Evolutionary conservation across 768 basidiomycete species (phyloP), one percentile per base, ranked within the genome.

Genomic region (Mycena pura): DNA sequence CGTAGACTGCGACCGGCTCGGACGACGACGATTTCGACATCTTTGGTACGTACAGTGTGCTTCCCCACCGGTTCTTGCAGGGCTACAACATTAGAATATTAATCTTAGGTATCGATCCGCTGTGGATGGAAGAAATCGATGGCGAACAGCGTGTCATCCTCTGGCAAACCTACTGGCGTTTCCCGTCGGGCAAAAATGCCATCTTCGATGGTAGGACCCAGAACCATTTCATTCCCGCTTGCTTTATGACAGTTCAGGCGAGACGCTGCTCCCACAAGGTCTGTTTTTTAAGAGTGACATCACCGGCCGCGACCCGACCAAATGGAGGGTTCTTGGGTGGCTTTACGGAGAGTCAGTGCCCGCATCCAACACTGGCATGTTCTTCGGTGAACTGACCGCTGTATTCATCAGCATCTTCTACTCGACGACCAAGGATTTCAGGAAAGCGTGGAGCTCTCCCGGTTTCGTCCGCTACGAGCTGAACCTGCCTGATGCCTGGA

Each of bases 271-370:
- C 22, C 68, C 68, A 25, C 69, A 70, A 32, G 69, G 69, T 31
- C 67, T 70, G 17, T 70, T 48, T 41, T 68, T 70, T 50, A 68
- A 70, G 56, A 58, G 63, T 34, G 67, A 68, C 25, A 65, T 68
- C 28, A 69, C 68, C n/a, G 68, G 68, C 3, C 60, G 68, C 8
- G 68, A 69, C 29, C 47, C 68, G 6, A 46, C 56, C 10, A 62
- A 64, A 31, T 69, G 68, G 68, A 62, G 55, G 49, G 21, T 69
- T 15, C 40, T 66, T 2, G 68, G 68, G 14, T 69, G 68, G 68
- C 38, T 69, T 9, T 69, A 69, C 44, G 60, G 65, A 29, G 65
- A 62, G 64, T 66, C n/a, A 34, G 64, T 57, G 31, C n/a, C 6
- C 6, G 15, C 24, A 45, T 9, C 28, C 17, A 31, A 19, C 36